A percentile compares a stretch with the other conserved stretches of the same genome.
phyloP scores from a whole-genome alignment of 2,329 filamentous ascomycete genomes.

The Alternaria longipes region DNA sequence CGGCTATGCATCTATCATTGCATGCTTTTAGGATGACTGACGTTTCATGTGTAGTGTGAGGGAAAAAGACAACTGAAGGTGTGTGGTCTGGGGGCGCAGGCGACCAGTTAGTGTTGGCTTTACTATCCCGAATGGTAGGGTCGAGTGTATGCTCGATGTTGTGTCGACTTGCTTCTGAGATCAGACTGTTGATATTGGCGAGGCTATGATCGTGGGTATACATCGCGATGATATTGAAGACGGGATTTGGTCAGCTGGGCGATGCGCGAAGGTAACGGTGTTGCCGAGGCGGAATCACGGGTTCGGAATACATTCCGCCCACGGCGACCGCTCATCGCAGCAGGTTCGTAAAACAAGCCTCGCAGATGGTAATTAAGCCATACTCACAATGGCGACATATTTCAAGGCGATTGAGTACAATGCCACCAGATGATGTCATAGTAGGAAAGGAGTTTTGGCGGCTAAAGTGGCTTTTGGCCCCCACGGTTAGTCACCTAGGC shows the following conservation, averaged over 20 bases:
- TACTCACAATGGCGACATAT: neutral
- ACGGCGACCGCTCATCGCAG: neutral
- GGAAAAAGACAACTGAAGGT: constrained; percentile 72
- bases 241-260: no score
- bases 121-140: constrained; percentile 15
- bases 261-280: neutral
- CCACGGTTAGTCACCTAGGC: neutral
- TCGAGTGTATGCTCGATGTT: constrained; percentile 24
- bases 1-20: constrained; percentile 77
- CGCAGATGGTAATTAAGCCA: neutral
- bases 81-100: constrained; percentile 40
- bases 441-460: neutral
- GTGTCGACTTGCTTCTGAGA: neutral
- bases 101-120: constrained; percentile 39
- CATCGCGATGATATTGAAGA: no score
- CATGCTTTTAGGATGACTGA: constrained; percentile 84
- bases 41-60: constrained; percentile 79
- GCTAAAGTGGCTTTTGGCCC: neutral
- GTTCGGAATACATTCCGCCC: neutral
- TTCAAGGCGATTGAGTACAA: neutral
- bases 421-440: neutral
- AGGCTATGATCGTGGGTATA: constrained; percentile 26
- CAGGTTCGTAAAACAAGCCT: neutral
- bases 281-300: neutral
- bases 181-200: constrained; percentile 18